These are phyloP conservation scores for Arthrobotrys entomopaga DNA, from an alignment of 2,329 filamentous ascomycete genomes.

Conservation along the genomic window DNA sequence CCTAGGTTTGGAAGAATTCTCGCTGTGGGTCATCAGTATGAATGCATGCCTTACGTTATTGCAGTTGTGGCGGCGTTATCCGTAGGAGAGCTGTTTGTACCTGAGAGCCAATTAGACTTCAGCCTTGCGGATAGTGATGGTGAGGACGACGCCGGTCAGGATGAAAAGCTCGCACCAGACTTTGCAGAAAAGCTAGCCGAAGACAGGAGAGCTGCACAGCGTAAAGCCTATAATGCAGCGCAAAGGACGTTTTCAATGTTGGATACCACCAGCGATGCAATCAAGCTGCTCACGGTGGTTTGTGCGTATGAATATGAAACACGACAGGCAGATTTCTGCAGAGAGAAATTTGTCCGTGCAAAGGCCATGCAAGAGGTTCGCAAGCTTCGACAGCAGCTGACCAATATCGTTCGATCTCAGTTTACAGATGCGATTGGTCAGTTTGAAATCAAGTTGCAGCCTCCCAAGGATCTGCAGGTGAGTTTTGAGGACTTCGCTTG, in stretches of 20 bases:
- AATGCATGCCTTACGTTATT: conserved; percentile 84
- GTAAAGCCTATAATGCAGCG: conserved; percentile 68
- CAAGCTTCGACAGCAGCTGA: conserved; percentile 84
- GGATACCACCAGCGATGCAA: conserved; percentile 84
- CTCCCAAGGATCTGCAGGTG: conserved; percentile 71
- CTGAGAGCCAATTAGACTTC: conserved; percentile 79
- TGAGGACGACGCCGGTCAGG: conserved; percentile 62
- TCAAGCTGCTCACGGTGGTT: conserved; percentile 88
- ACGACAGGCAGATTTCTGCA: conserved; percentile 77
- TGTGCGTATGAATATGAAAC: conserved; percentile 82
- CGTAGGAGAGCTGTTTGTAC: conserved; percentile 85
- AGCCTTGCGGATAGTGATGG: conserved; percentile 65
- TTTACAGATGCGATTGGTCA: conserved; percentile 71
- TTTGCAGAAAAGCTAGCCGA: conserved; percentile 73
- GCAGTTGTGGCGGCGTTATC: conserved; percentile 88
- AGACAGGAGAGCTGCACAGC: conserved; percentile 66
- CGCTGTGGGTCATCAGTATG: conserved; percentile 83
- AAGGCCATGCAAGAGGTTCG: conserved; percentile 88
- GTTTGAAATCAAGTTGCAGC: conserved; percentile 69
- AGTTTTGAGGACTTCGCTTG: conserved; percentile 13
- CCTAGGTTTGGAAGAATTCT: conserved; percentile 92
- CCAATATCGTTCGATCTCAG: conserved; percentile 79
- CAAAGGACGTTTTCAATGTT: conserved; percentile 72
- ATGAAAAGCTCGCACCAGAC: conserved; percentile 71
- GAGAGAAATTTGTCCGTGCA: conserved; percentile 81